phyloP scores from a whole-genome alignment of 306 rosid species.

The Betula pendula region DNA sequence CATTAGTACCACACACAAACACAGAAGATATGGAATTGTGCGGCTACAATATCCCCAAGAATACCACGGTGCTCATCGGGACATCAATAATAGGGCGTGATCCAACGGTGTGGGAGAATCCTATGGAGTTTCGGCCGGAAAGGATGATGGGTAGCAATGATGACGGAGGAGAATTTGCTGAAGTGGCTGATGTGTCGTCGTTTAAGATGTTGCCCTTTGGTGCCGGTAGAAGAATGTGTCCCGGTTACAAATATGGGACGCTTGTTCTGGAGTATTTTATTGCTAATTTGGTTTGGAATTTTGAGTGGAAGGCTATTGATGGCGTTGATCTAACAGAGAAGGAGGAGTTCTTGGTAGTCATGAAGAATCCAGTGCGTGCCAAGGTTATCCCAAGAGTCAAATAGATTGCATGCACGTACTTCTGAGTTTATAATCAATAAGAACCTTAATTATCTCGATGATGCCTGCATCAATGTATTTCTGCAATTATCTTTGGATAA shows the following conservation, averaged over 20 bases:
- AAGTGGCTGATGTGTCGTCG: constrained; percentile 35
- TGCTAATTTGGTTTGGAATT: constrained; percentile 46
- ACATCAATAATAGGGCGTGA: background rate
- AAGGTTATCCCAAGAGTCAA: constrained; percentile 20
- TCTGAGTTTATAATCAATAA: no score
- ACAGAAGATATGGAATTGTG: constrained; percentile 30
- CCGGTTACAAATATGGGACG: constrained; percentile 32
- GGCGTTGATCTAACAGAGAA: constrained; percentile 41
- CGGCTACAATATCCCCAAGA: constrained; percentile 24
- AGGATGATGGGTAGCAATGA: constrained; percentile 32
- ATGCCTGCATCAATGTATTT: no score
- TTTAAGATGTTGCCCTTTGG: constrained; percentile 57
- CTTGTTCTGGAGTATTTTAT: constrained; percentile 44
- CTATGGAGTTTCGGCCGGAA: constrained; percentile 39
- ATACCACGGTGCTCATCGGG: background rate
- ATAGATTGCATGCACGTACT: background rate
- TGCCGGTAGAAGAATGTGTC: constrained; percentile 49
- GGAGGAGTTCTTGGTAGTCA: constrained; percentile 34
- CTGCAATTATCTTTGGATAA: no score
- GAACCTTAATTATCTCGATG: no score
- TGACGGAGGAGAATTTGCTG: background rate
- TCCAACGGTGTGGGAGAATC: constrained; percentile 19
- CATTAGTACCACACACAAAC: constrained; percentile 16
- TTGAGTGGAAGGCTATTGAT: constrained; percentile 32
- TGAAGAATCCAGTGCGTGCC: constrained; percentile 40